phyloP scores from a whole-genome alignment of 805 yeast species.

The Metschnikowia proteae region DNA sequence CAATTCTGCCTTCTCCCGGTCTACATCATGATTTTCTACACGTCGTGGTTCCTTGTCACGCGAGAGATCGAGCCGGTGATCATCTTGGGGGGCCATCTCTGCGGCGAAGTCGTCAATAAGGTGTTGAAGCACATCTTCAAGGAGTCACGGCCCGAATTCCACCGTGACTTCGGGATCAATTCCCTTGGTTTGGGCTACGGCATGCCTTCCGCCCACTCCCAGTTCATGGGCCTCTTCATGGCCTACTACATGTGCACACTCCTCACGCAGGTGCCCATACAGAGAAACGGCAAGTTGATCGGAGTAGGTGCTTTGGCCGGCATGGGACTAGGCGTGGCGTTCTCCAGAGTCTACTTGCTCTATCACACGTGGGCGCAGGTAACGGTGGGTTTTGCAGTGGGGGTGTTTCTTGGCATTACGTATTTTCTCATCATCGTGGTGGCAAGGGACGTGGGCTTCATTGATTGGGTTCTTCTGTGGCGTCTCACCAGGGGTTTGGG shows the following conservation, averaged over 20 bases:
- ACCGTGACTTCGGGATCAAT: slow-evolving; percentile 42
- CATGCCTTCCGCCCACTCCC: slow-evolving; percentile 97
- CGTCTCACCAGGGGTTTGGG: slow-evolving; percentile 48
- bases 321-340: slow-evolving; percentile 46
- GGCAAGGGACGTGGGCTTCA: slow-evolving; percentile 62
- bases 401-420: slow-evolving; percentile 52
- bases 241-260: slow-evolving; percentile 48
- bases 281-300: slow-evolving; percentile 14
- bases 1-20: slow-evolving; percentile 80
- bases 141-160: slow-evolving; percentile 72
- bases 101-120: slow-evolving; percentile 70
- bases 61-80: slow-evolving; percentile 84
- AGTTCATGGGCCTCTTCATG: slow-evolving; percentile 87
- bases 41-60: slow-evolving; percentile 77
- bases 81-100: slow-evolving; percentile 80
- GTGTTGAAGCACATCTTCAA: slow-evolving; percentile 58
- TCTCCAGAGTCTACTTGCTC: slow-evolving; percentile 69
- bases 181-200: slow-evolving; percentile 66
- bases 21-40: slow-evolving; percentile 68
- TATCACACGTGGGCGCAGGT: slow-evolving; percentile 80
- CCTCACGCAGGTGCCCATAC: slow-evolving; percentile 37
- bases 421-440: slow-evolving; percentile 54
- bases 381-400: slow-evolving; percentile 63
- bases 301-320: slow-evolving; percentile 21
- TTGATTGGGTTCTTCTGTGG: slow-evolving; percentile 61